Conservation (phyloP, 139 green algal species). For the Chlamydomonas incerta region DNA sequence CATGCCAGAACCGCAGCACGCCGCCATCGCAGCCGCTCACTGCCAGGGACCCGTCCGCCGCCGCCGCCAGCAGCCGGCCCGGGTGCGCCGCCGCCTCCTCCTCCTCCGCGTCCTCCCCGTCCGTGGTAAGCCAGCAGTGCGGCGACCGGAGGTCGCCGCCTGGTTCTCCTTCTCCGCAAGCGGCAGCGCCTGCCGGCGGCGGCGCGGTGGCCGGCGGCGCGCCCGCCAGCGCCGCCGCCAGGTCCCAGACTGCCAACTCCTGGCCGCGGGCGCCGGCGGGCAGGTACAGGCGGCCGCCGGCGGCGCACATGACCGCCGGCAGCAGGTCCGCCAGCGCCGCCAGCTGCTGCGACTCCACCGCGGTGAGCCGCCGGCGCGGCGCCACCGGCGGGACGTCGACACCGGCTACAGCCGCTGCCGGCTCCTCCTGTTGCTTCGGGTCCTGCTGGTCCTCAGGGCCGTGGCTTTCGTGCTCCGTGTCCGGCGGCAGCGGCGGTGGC, state of each 20-base stretch:
- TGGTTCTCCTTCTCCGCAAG: background rate
- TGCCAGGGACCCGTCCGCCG: conserved; percentile 4
- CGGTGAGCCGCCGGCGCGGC: background rate
- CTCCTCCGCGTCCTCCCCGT: too few relatives aligned
- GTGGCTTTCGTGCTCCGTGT: background rate
- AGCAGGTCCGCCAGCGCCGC: background rate
- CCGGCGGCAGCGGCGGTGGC: background rate
- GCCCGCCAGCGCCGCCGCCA: background rate
- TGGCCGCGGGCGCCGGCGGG: conserved; percentile 9
- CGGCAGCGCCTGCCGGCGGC: background rate
- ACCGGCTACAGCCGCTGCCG: background rate
- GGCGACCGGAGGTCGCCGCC: too few relatives aligned
- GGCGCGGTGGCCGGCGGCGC: background rate
- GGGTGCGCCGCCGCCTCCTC: background rate
- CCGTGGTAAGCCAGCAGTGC: too few relatives aligned
- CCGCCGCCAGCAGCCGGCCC: conserved; percentile 32
- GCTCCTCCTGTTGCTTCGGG: too few relatives aligned
- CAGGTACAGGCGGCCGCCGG: conserved; percentile 25
- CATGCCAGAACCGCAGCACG: conserved; percentile 1
- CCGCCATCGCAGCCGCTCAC: conserved; percentile 32
- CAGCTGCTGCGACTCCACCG: background rate
- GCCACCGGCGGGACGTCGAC: background rate
- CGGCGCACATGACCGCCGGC: conserved; percentile 26
- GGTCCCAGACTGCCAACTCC: conserved; percentile 22
- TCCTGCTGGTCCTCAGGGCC: too few relatives aligned